Conservation (phyloP, 176 grass and related monocot species). For the Lolium rigidum region DNA sequence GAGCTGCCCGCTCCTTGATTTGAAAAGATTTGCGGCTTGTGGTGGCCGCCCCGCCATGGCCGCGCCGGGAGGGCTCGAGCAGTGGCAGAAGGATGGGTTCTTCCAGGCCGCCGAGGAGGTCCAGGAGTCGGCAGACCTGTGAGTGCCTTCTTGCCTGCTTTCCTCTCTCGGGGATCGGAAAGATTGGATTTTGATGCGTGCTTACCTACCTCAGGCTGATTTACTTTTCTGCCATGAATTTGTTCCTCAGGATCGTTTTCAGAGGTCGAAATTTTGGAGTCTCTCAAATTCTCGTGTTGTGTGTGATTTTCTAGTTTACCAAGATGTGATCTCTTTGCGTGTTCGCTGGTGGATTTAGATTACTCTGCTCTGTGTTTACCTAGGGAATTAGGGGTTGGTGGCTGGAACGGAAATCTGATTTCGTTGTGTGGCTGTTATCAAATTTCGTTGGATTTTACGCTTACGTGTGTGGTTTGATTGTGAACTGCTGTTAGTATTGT, state of each 20-base stretch:
- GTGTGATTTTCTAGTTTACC: not conserved
- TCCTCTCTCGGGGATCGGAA: not conserved
- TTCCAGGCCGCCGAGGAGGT: constrained; percentile 89
- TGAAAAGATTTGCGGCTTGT: not conserved
- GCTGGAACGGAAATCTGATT: not conserved
- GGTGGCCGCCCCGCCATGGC: constrained; percentile 49
- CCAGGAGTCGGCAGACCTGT: constrained; percentile 85
- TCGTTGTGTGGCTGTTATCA: not conserved
- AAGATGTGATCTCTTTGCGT: not conserved
- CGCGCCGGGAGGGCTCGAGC: constrained; percentile 64
- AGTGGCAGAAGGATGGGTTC: constrained; percentile 90
- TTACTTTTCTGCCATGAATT: not conserved
- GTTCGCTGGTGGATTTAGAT: not conserved
- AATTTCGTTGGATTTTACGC: not conserved
- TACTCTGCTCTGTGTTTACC: not conserved
- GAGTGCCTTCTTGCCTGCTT: constrained; percentile 38
- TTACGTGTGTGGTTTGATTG: constrained; percentile 12
- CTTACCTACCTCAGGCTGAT: not conserved
- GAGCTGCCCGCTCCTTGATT: constrained; percentile 21
- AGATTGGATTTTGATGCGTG: constrained; percentile 22
- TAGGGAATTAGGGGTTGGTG: not conserved
- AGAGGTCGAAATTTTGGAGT: not conserved
- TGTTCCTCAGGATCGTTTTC: not conserved
- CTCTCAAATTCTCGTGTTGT: not conserved
- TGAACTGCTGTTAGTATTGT: constrained; percentile 12